phyloP scores from a whole-genome alignment of 805 yeast species.

The Yueomyces sp. region DNA sequence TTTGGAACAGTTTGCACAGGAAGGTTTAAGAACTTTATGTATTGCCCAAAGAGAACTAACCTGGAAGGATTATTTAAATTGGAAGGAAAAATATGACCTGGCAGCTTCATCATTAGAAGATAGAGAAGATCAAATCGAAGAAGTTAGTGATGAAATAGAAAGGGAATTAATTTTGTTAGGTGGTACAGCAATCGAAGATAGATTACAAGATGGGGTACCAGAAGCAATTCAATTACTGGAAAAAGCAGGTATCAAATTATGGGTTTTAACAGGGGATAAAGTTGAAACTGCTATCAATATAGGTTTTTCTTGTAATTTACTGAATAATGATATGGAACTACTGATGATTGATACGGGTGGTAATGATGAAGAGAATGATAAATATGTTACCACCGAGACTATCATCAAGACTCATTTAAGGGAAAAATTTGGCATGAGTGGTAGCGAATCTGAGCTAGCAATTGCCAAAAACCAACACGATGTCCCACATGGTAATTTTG shows the following conservation, averaged over 20 bases:
- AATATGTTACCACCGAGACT: constrained; percentile 7
- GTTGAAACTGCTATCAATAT: constrained; percentile 82
- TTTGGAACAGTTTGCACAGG: constrained; percentile 67
- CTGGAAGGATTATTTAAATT: constrained; percentile 46
- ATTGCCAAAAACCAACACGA: constrained; percentile 44
- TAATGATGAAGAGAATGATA: constrained; percentile 33
- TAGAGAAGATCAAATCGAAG: constrained; percentile 62
- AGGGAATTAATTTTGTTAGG: constrained; percentile 53
- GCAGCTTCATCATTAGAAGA: constrained; percentile 53
- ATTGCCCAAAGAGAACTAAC: constrained; percentile 56
- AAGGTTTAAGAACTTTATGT: constrained; percentile 75
- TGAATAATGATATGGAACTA: constrained; percentile 66
- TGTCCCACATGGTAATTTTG: constrained; percentile 58
- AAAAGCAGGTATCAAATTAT: constrained; percentile 69
- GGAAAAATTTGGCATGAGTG: constrained; percentile 47
- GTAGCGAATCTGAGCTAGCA: constrained; percentile 43
- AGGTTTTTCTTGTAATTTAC: constrained; percentile 72
- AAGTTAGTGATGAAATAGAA: constrained; percentile 62
- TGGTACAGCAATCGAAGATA: constrained; percentile 82
- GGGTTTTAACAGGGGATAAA: constrained; percentile 85
- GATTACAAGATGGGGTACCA: constrained; percentile 79
- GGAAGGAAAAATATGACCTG: constrained; percentile 48
- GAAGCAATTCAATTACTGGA: constrained; percentile 60
- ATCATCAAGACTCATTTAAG: constrained; percentile 39
- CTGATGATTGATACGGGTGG: constrained; percentile 41